Evolutionary conservation across 2,329 filamentous ascomycete species (phyloP).

Genomic region (Aureobasidium sp.): DNA sequence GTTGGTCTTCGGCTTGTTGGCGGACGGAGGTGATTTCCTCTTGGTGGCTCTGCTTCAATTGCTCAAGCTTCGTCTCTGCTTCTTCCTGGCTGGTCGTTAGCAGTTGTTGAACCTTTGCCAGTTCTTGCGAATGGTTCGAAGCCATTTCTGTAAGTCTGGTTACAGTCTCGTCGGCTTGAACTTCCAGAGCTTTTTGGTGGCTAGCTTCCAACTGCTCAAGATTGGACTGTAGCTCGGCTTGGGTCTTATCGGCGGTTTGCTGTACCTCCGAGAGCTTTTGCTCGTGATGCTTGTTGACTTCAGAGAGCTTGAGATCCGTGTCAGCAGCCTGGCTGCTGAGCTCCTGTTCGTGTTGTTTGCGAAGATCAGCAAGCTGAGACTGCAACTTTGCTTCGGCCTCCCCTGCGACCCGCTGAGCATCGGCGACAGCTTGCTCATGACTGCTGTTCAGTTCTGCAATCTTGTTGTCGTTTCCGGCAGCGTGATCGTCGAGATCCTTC

Average conservation of each 20-base stretch:
- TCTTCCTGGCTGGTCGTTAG: constrained; percentile 13
- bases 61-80: constrained; percentile 13
- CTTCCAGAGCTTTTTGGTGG: not conserved
- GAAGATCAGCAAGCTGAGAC: not conserved
- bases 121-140: constrained; percentile 4
- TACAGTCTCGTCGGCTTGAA: not conserved
- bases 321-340: not conserved
- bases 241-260: not conserved
- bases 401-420: not conserved
- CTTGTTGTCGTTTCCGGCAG: not conserved
- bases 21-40: constrained; percentile 9
- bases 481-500: not conserved
- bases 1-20: not conserved
- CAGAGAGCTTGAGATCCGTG: not conserved
- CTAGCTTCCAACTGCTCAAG: not conserved
- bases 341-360: constrained; percentile 3
- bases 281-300: not conserved
- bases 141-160: constrained; percentile 1
- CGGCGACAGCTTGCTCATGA: constrained; percentile 3
- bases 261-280: not conserved
- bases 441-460: not conserved
- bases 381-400: constrained; percentile 3
- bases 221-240: not conserved
- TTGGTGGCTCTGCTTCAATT: constrained; percentile 11
- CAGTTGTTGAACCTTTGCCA: constrained; percentile 5